Evolutionary conservation across 2,329 filamentous ascomycete genomes (phyloP).

Genomic region (Colletotrichum higginsianum): DNA sequence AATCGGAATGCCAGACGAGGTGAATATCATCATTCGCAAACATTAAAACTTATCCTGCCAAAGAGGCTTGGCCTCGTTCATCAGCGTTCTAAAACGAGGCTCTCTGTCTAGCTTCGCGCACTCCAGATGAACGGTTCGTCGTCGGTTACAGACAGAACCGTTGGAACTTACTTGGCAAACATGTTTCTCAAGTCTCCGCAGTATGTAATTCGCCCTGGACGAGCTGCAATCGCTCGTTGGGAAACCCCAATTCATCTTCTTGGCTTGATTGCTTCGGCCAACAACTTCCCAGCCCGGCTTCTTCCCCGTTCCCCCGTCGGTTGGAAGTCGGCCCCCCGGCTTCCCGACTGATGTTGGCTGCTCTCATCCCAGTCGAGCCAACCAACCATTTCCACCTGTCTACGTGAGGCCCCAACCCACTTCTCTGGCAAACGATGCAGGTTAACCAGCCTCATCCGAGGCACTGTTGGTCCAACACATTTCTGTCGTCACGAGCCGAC

Average conservation of each 20-base stretch:
- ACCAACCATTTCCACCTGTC: conserved; percentile 7
- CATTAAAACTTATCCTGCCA: not conserved
- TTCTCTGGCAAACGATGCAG: conserved; percentile 14
- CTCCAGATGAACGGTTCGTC: not conserved
- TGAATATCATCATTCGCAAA: not conserved
- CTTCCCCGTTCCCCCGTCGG: conserved; percentile 11
- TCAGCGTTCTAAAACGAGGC: not conserved
- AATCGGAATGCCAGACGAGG: not conserved
- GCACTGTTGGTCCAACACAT: not conserved
- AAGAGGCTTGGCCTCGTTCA: not conserved
- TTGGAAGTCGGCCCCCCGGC: conserved; percentile 10
- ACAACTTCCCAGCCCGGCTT: conserved; percentile 17
- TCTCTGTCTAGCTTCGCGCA: conserved; percentile 6
- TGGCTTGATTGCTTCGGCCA: conserved; percentile 9
- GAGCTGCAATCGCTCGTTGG: conserved; percentile 7
- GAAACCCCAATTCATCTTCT: not conserved
- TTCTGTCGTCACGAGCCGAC: conserved; percentile 9
- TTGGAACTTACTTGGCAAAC: not conserved
- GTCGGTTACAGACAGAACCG: not conserved
- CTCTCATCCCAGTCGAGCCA: conserved; percentile 1
- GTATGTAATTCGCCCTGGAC: not conserved
- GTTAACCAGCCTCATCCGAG: conserved; percentile 15
- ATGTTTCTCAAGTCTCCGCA: not conserved
- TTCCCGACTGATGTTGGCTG: conserved; percentile 13
- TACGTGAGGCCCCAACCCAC: conserved; percentile 11